These are phyloP conservation scores for Zymoseptoria passerinii DNA, from an alignment of 2,329 filamentous ascomycete genomes.

Conservation along the genomic window DNA sequence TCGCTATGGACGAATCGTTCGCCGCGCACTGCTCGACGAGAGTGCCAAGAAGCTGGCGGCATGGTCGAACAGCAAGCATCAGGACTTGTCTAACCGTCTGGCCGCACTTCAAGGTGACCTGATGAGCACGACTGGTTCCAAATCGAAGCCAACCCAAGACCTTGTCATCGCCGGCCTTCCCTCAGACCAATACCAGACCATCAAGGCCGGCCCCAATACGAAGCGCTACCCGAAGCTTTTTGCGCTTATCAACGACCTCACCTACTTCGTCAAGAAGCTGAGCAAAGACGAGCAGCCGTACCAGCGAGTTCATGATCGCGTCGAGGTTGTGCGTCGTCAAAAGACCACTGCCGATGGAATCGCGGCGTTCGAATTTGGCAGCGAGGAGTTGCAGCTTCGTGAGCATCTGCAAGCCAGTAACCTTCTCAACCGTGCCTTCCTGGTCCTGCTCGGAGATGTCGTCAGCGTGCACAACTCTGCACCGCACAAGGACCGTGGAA, in stretches of 20 bases:
- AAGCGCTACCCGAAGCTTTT: slow-evolving; percentile 6
- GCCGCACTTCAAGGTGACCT: slow-evolving; percentile 14
- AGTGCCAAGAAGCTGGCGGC: slow-evolving; percentile 57
- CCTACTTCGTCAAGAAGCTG: slow-evolving; percentile 26
- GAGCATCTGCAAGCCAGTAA: slow-evolving; percentile 35
- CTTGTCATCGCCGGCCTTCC: not conserved
- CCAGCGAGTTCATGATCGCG: slow-evolving; percentile 40
- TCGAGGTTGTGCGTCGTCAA: slow-evolving; percentile 33
- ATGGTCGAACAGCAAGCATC: slow-evolving; percentile 40
- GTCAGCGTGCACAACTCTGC: slow-evolving; percentile 19
- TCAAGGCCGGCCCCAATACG: not conserved
- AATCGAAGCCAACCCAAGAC: not conserved
- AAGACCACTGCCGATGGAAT: slow-evolving; percentile 2
- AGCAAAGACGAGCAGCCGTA: slow-evolving; percentile 44
- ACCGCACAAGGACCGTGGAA: not conserved
- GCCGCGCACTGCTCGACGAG: slow-evolving; percentile 53
- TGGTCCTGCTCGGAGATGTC: slow-evolving; percentile 41
- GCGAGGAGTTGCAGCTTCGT: slow-evolving; percentile 24
- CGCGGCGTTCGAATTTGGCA: slow-evolving; percentile 14
- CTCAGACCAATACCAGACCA: not conserved
- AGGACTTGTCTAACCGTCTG: slow-evolving; percentile 33
- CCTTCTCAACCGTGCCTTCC: slow-evolving; percentile 44
- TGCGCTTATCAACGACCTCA: slow-evolving; percentile 17
- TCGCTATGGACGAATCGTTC: slow-evolving; percentile 55
- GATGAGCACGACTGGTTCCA: not conserved